Conservation (phyloP, 257 asterid genomes). For the Jacaranda mimosifolia region DNA sequence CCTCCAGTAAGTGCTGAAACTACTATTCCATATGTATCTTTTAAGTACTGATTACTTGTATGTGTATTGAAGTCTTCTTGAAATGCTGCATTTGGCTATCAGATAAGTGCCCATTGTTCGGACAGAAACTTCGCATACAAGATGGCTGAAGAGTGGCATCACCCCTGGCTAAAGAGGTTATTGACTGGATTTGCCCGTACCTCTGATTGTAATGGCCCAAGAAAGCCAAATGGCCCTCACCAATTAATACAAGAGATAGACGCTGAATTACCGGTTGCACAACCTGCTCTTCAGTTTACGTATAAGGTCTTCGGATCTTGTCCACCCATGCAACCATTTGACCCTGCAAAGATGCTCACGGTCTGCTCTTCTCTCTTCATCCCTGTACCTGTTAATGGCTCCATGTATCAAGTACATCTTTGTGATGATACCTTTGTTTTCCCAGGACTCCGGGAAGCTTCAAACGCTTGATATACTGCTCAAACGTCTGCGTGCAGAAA, state of each 20-base stretch:
- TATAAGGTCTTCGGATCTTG: conserved; percentile 90
- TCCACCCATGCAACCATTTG: conserved; percentile 99
- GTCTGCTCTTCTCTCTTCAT: conserved; percentile 48
- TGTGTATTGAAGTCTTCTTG: conserved; percentile 39
- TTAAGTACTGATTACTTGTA: conserved; percentile 23
- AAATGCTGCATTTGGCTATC: conserved; percentile 39
- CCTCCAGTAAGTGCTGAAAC: conserved; percentile 77
- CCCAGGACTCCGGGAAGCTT: conserved; percentile 98
- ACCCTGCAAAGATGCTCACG: conserved; percentile 98
- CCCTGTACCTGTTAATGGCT: conserved; percentile 20
- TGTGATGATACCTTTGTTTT: conserved; percentile 38
- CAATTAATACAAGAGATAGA: conserved; percentile 92
- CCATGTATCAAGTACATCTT: conserved; percentile 21
- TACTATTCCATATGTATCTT: conserved; percentile 7
- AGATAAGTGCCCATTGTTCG: conserved; percentile 85
- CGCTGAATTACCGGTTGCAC: conserved; percentile 76
- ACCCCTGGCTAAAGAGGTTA: conserved; percentile 95
- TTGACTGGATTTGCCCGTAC: conserved; percentile 95
- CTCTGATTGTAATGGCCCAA: conserved; percentile 91
- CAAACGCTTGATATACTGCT: conserved; percentile 90
- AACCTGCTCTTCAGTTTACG: conserved; percentile 94
- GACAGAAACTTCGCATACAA: conserved; percentile 89
- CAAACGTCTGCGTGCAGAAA: conserved; percentile 86
- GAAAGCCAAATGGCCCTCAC: conserved; percentile 71
- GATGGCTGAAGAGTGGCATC: conserved; percentile 84